Evolutionary conservation across 108 stramenopile genomes (phyloP).

Genomic region (Nannochloropsis oceanica): DNA sequence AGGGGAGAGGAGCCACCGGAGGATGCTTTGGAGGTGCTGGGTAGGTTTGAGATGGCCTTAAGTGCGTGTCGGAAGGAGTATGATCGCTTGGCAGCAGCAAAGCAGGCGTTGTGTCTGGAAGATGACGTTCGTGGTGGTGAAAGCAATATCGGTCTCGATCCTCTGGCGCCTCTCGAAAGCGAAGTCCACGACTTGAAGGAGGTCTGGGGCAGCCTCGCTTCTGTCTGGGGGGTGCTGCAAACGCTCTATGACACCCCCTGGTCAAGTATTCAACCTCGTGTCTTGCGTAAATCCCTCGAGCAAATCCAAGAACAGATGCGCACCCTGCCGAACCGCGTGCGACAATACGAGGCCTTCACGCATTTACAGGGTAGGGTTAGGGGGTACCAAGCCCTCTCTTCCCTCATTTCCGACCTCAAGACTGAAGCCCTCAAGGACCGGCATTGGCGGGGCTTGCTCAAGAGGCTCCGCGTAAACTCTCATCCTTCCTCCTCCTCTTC

Average conservation of each 20-base stretch:
- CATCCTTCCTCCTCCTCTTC: not conserved
- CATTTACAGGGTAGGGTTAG: conserved; percentile 56
- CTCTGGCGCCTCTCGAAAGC: conserved; percentile 44
- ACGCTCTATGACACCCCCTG: conserved; percentile 66
- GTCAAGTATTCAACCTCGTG: conserved; percentile 62
- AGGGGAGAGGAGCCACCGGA: not conserved
- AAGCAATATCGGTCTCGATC: conserved; percentile 14
- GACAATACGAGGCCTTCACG: conserved; percentile 86
- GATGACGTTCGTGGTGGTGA: not conserved
- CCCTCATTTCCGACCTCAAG: conserved; percentile 66
- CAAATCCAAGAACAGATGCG: conserved; percentile 66
- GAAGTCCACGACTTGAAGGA: conserved; percentile 70
- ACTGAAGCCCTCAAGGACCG: conserved; percentile 89
- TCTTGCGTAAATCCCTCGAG: conserved; percentile 67
- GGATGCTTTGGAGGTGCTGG: not conserved
- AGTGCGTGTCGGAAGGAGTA: not conserved
- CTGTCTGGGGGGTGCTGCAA: conserved; percentile 47
- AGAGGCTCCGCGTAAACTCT: conserved; percentile 49
- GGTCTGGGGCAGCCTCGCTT: conserved; percentile 67
- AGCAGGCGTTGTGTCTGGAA: not conserved
- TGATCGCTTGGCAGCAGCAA: not conserved
- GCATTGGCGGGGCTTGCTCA: conserved; percentile 78
- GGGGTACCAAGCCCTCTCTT: conserved; percentile 48
- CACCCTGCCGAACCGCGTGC: conserved; percentile 71
- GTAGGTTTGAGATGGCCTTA: not conserved